Percentiles rank a stretch among this genome's conserved stretches.
phyloP scores from a whole-genome alignment of 805 yeast species.

The Ogataea chonburiensis region DNA sequence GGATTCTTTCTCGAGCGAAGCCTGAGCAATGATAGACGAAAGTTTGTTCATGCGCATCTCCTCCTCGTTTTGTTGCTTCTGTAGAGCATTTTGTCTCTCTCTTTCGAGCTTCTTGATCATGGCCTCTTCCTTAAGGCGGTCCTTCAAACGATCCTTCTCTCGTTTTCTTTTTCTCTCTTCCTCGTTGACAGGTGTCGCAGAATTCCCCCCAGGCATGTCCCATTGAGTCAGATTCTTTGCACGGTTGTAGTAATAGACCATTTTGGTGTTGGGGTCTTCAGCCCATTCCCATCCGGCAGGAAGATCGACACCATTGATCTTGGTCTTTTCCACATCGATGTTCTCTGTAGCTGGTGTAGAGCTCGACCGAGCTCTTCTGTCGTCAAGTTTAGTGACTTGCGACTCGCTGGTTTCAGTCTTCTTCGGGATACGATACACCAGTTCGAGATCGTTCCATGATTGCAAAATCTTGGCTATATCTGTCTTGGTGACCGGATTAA shows the following conservation, averaged over 20 bases:
- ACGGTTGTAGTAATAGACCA: constrained; percentile 55
- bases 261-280: constrained; percentile 43
- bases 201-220: constrained; percentile 50
- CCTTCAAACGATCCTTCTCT: constrained; percentile 26
- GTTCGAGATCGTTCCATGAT: constrained; percentile 71
- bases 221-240: constrained; percentile 49
- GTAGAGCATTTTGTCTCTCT: constrained; percentile 35
- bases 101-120: constrained; percentile 32
- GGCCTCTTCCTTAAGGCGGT: constrained; percentile 32
- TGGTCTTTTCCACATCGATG: constrained; percentile 14
- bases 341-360: constrained; percentile 8
- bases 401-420: constrained; percentile 32
- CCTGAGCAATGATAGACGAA: constrained; percentile 31
- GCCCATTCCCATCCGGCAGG: constrained; percentile 72
- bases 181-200: constrained; percentile 22
- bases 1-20: constrained; percentile 32
- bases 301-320: constrained; percentile 36
- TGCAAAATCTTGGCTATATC: constrained; percentile 48
- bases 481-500: constrained; percentile 29
- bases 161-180: constrained; percentile 21
- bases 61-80: constrained; percentile 26
- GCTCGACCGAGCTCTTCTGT: constrained; percentile 23
- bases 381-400: constrained; percentile 19
- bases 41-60: constrained; percentile 27
- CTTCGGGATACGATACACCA: constrained; percentile 86